Evolutionary conservation across 495 filamentous ascomycete species (phyloP), one percentile per base, ranked within the genome.

Genomic region (Xylaria intraflava): DNA sequence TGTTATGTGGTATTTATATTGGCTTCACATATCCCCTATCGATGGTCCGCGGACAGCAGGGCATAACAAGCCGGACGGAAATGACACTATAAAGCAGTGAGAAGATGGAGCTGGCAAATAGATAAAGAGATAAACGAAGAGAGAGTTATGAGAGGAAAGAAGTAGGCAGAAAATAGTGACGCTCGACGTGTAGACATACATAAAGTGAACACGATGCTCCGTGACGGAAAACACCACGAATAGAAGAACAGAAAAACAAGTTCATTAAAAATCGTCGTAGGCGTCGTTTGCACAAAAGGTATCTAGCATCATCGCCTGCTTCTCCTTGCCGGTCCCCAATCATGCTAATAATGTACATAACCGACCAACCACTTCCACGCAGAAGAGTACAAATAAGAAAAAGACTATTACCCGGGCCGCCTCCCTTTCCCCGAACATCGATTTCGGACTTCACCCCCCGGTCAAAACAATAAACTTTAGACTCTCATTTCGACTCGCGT

Each of bases 181-280:
- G n/a, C n/a, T n/a, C n/a, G n/a, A n/a, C n/a, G n/a, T n/a, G n/a
- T n/a, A n/a, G n/a, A n/a, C n/a, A n/a, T n/a, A n/a, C n/a, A n/a
- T n/a, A n/a, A n/a, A n/a, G n/a, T n/a, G n/a, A n/a, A n/a, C n/a
- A n/a, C n/a, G n/a, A n/a, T n/a, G n/a, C n/a, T n/a, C n/a, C n/a
- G n/a, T 29, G 9, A 4, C 27, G 27, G 4, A 4, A 9, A 9
- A 29, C 27, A 26, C 4, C 26, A 50, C 58, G 19, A 55, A 40
- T 17, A 33, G 22, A 27, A 35, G 29, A 49, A 39, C 38, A 49
- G 33, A 23, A 49, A 23, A 49, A 14, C 20, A 29, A 12, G n/a
- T 26, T 40, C 47, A 29, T 39, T 29, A 33, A 24, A 38, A 7
- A 27, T 49, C 16, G 47, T 49, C 33, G 35, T 49, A 49, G 33